Base-by-base conservation (phyloP, 2,329 filamentous ascomycete species). In the Microthyrium microscopicum region DNA sequence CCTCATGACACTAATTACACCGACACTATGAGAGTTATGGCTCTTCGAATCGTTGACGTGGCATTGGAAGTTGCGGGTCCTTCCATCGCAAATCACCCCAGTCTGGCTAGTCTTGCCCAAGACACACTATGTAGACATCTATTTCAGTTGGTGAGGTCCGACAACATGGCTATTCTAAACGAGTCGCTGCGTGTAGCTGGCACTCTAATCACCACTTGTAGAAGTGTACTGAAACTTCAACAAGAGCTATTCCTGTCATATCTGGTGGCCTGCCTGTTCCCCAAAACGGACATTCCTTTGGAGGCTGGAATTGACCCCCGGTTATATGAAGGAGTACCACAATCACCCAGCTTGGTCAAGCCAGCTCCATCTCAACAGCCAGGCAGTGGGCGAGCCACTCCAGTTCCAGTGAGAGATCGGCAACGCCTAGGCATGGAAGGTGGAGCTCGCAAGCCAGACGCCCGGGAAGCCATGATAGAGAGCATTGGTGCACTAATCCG, bases 401-500 rank as follows among this genome's bases (percentile, higher is more conserved):
- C 89, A 20, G 82, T 95, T 2, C 78, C 82, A 5, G 77, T 94
- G 34, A 85, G 85, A 49, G 89, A 98, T 48, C 73, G 89, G 34
- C 84, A 92, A 53, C 89, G 83, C 51, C 68, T 95, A 22, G 89
- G 89, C 1, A 63, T 98, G 49, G 89, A 95, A 55, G 87, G 89
- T 2, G 85, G 87, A 6, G 73, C 81, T 22, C 70, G 89, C 40
- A 93, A 91, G 51, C 89, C 89, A 3, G 91, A 98, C 55, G 85
- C 89, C 20, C 71, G 89, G 44, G 89, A 98, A 61, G 85, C 89
- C 20, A 98, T 98, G 89, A 83, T 98, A 4, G 89, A 98, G 57
- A 92, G 81, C 45, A 77, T 98, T 28, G 85, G 87, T 22, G 84
- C 87, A 35, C 62, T 98, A 39, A 81, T 84, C 24, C 71, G 91